Evolutionary conservation across 176 grass and related monocot genomes (phyloP).

Genomic region (Phragmites australis): DNA sequence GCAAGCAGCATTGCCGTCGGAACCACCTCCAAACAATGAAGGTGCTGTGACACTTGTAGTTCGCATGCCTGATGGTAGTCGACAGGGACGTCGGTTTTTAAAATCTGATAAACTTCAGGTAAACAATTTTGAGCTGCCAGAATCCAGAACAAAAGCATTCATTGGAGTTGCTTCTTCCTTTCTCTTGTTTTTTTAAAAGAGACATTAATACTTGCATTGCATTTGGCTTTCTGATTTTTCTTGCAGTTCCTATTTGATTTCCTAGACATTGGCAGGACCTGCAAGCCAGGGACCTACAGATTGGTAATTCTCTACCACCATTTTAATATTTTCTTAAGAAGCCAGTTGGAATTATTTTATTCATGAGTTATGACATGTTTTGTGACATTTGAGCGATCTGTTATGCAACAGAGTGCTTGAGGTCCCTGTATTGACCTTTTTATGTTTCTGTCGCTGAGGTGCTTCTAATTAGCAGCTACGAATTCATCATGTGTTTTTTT

Average conservation of each 20-base stretch:
- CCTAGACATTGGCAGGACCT: conserved; percentile 71
- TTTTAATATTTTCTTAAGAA: not conserved
- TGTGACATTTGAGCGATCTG: not conserved
- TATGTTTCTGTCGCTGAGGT: not conserved
- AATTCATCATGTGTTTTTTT: too few species aligned
- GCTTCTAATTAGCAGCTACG: not conserved
- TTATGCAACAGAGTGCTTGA: not conserved
- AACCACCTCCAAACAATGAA: conserved; percentile 68
- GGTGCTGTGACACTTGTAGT: conserved; percentile 85
- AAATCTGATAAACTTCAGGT: conserved; percentile 96
- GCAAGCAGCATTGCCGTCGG: conserved; percentile 67
- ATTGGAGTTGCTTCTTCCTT: not conserved
- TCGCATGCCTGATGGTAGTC: conserved; percentile 90
- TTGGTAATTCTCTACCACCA: conserved; percentile 68
- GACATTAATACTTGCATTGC: conserved; percentile 11
- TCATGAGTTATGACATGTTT: not conserved
- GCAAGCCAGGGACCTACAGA: conserved; percentile 85
- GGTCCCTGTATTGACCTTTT: not conserved
- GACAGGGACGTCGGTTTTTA: conserved; percentile 73
- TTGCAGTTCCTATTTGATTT: conserved; percentile 93
- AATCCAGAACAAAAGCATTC: conserved; percentile 25
- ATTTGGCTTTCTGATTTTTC: conserved; percentile 38
- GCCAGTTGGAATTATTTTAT: not conserved
- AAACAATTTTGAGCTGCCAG: conserved; percentile 30
- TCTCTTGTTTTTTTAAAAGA: not conserved